Evolutionary conservation across 2,329 filamentous ascomycete genomes (phyloP), one percentile per base, ranked within the genome.

Genomic region (Talaromyces sp.): DNA sequence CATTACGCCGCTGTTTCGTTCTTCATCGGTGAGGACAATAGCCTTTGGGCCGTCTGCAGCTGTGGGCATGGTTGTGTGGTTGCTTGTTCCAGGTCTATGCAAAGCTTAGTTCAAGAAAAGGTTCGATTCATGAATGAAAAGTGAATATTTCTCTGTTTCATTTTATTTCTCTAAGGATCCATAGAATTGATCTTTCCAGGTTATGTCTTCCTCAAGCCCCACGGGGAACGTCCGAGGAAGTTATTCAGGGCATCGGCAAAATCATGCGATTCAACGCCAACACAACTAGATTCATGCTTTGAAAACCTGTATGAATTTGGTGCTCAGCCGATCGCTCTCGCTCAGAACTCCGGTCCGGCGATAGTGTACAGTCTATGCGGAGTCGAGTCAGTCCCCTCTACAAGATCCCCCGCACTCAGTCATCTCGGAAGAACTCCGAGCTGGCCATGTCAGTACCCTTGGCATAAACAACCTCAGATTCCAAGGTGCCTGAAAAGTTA

Each of bases 1-100:
- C 60, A 62, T 62, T 37, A 54, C 8, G n/a, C 60, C 60, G 22
- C 60, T 54, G 27, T 62, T 33, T 27, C 60, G 60, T 31, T 62
- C 60, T 37, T 62, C 60, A 25, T 62, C 19, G 17, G 27, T 62
- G 13, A 52, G 60, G 22, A 27, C 33, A 35, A 62, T 62, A 9
- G 25, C 47, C 33, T 62, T 49, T 15, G 60, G 47, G 47, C 22
- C 22, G 13, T 49, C 47, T 13, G 22, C 27, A 17, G 47, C 47
- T 2, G 47, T 0, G 2, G 11, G 13, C 47, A 49, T 49, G 47
- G 47, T 49, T 49, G 11, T 17, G 22, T 17, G 2, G 13, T 8
- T 49, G 22, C 27, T 27, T 9, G 13, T 5, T 27, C 17, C 19
- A 11, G 19, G 19, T 45, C 19, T 43, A 19, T n/a, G 9, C n/a